These are phyloP conservation scores for Astrothelium macrocarpum DNA, from an alignment of 495 filamentous ascomycete species.

Conservation along the genomic window DNA sequence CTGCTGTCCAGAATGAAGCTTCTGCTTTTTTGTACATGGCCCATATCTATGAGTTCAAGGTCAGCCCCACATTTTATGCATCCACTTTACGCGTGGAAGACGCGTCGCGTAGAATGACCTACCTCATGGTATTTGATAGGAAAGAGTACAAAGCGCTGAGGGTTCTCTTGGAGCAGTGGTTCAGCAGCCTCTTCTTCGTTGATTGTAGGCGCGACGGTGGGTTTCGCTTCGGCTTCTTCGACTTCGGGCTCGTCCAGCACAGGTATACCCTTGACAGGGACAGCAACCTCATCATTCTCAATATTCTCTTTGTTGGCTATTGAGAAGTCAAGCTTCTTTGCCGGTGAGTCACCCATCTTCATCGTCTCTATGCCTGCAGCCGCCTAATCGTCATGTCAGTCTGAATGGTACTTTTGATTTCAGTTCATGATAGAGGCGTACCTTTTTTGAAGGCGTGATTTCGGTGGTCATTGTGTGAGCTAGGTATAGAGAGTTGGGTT, in stretches of 20 bases:
- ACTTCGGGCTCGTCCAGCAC: conserved; percentile 42
- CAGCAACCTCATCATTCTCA: conserved; percentile 46
- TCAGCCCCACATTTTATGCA: conserved; percentile 24
- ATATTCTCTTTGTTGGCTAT: conserved; percentile 74
- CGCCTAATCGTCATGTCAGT: conserved; percentile 14
- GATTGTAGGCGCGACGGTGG: conserved; percentile 38
- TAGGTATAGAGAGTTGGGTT: too few species aligned
- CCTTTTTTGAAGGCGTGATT: conserved; percentile 26
- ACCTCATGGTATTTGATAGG: conserved; percentile 99
- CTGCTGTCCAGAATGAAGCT: conserved; percentile 98
- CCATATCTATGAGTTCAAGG: conserved; percentile 66
- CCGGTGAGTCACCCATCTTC: conserved; percentile 81
- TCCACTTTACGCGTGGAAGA: conserved; percentile 59
- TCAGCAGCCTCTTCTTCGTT: conserved; percentile 70
- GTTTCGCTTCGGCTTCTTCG: conserved; percentile 33
- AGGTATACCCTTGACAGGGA: conserved; percentile 45
- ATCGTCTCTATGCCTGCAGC: conserved; percentile 45
- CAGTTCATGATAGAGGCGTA: conserved; percentile 13
- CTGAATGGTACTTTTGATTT: neutral
- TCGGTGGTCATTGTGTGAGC: conserved; percentile 22
- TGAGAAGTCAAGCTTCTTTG: conserved; percentile 78
- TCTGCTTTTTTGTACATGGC: conserved; percentile 99
- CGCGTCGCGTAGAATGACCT: conserved; percentile 43
- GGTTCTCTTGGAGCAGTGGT: conserved; percentile 91
- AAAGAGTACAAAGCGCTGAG: conserved; percentile 92